A percentile compares a stretch with the other conserved stretches of the same genome.
phyloP scores from a whole-genome alignment of 371 early-diverging fungal genomes.

The Entomophthora muscae region DNA sequence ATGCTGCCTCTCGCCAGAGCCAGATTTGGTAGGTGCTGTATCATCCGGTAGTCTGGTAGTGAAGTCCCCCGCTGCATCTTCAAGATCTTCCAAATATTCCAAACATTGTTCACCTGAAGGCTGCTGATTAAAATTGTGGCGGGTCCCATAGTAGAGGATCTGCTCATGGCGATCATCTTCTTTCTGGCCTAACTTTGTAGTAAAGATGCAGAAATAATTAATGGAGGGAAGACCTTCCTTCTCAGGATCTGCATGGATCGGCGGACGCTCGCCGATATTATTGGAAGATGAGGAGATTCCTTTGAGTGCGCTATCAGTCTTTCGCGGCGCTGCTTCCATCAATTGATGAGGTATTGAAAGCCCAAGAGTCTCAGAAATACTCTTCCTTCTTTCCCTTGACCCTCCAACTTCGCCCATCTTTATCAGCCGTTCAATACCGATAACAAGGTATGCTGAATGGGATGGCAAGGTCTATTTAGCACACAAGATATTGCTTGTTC shows the following conservation, averaged over 20 bases:
- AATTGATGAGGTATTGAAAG: background rate
- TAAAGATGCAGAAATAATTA: conserved; percentile 51
- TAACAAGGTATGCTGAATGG: too few relatives aligned
- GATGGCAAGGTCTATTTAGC: too few relatives aligned
- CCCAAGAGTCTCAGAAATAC: background rate
- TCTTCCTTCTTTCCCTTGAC: background rate
- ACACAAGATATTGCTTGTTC: too few relatives aligned
- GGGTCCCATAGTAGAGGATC: conserved; percentile 55
- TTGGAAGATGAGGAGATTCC: background rate
- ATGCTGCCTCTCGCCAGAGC: conserved; percentile 9
- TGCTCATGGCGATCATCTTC: conserved; percentile 54
- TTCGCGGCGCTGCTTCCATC: background rate
- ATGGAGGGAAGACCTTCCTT: conserved; percentile 17
- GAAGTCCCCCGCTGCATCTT: too few relatives aligned
- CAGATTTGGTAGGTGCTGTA: too few relatives aligned
- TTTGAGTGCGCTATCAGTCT: background rate
- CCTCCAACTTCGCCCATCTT: too few relatives aligned
- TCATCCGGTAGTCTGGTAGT: too few relatives aligned
- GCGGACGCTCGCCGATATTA: background rate
- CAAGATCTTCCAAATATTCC: too few relatives aligned
- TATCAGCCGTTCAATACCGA: too few relatives aligned
- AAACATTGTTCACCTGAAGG: too few relatives aligned
- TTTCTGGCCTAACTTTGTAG: conserved; percentile 43
- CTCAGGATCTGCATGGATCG: background rate
- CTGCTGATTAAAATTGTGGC: conserved; percentile 11